Conservation (phyloP, 192 early-diverging fungal species). For the Thoreauomyces humboldtii region DNA sequence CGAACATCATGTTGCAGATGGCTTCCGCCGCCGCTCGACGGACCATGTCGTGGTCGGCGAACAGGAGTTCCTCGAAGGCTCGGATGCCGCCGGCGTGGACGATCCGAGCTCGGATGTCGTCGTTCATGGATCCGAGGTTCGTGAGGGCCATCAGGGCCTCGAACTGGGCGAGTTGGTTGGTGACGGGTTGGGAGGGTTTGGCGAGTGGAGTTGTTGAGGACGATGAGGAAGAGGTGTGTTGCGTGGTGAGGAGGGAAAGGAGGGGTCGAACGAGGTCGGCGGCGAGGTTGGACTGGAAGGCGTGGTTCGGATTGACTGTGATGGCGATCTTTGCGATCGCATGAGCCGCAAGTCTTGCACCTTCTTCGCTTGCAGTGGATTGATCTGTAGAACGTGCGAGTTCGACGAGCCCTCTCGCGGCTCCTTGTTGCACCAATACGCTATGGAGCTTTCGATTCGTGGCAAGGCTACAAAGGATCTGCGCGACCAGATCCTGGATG, state of each 20-base stretch:
- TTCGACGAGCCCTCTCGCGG: constrained; percentile 59
- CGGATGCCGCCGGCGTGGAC: constrained; percentile 60
- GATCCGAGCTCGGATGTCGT: constrained; percentile 59
- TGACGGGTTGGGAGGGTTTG: background rate
- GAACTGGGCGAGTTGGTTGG: constrained; percentile 63
- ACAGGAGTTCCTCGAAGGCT: constrained; percentile 72
- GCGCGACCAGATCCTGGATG: constrained; percentile 41
- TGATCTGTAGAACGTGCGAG: constrained; percentile 37
- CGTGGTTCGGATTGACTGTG: constrained; percentile 82
- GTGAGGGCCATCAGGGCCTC: constrained; percentile 92
- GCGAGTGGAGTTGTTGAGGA: background rate
- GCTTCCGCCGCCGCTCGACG: constrained; percentile 86
- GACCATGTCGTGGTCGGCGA: constrained; percentile 77
- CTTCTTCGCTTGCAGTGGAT: background rate
- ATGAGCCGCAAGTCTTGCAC: constrained; percentile 58
- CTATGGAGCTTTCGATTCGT: constrained; percentile 71
- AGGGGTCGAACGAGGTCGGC: constrained; percentile 73
- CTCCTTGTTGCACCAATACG: constrained; percentile 79
- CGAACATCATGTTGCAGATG: constrained; percentile 91
- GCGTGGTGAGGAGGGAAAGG: constrained; percentile 53
- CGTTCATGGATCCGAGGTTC: constrained; percentile 77
- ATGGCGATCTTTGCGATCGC: constrained; percentile 93
- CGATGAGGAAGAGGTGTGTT: constrained; percentile 28
- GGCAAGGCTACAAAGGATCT: constrained; percentile 68
- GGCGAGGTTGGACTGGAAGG: constrained; percentile 69